Percentiles rank a stretch among this genome's conserved stretches.
These are phyloP conservation scores for Dioszegia hungarica DNA, from an alignment of 768 basidiomycete genomes.

Conservation along the genomic window DNA sequence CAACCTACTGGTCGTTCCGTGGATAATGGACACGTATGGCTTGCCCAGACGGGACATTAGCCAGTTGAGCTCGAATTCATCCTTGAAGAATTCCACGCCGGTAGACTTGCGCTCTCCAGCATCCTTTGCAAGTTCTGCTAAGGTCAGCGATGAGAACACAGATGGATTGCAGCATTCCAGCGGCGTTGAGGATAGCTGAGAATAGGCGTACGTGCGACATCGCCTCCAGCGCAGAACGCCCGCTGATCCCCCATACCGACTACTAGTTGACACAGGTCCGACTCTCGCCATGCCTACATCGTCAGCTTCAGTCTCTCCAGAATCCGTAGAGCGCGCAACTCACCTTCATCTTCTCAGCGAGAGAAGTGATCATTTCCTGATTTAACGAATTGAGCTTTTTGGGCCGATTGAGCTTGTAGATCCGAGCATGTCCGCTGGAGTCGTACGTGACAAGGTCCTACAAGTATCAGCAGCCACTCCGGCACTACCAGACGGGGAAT, in stretches of 20 bases:
- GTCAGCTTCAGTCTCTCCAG: not conserved
- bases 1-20: slow-evolving; percentile 81
- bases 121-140: slow-evolving; percentile 31
- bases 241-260: slow-evolving; percentile 53
- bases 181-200: not conserved
- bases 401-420: slow-evolving; percentile 74
- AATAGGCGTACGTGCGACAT: slow-evolving; percentile 73
- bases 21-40: slow-evolving; percentile 85
- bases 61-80: slow-evolving; percentile 58
- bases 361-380: slow-evolving; percentile 65
- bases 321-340: slow-evolving; percentile 14
- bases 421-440: slow-evolving; percentile 50
- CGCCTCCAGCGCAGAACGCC: slow-evolving; percentile 92
- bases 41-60: slow-evolving; percentile 60
- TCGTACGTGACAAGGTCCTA: slow-evolving; percentile 36
- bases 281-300: slow-evolving; percentile 37
- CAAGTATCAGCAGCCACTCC: not conserved
- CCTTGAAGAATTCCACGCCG: slow-evolving; percentile 73
- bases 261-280: slow-evolving; percentile 38
- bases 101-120: slow-evolving; percentile 31
- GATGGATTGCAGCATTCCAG: too few relatives aligned
- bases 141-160: too few relatives aligned
- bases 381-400: slow-evolving; percentile 77
- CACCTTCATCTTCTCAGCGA: slow-evolving; percentile 74
- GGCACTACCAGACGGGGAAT: not conserved